A percentile compares a stretch with the other conserved stretches of the same genome.
phyloP scores from a whole-genome alignment of 805 yeast genomes.

The Kodamaea hsintzibuensis region DNA sequence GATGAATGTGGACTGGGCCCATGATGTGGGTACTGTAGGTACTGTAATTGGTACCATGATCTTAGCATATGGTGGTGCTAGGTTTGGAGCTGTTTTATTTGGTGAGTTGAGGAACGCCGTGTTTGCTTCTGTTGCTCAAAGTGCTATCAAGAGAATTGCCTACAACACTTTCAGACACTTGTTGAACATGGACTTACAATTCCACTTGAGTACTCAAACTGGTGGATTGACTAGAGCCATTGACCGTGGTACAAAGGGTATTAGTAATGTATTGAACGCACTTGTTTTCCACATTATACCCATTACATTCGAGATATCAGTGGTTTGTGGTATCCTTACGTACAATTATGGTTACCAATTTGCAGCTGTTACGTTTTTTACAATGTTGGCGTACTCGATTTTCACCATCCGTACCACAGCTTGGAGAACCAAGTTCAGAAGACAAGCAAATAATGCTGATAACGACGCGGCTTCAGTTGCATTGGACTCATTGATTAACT shows the following conservation, averaged over 20 bases:
- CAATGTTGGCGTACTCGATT: constrained; percentile 85
- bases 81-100: constrained; percentile 91
- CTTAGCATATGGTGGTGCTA: constrained; percentile 87
- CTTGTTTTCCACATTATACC: constrained; percentile 98
- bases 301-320: constrained; percentile 84
- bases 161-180: constrained; percentile 82
- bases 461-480: constrained; percentile 96
- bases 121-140: constrained; percentile 93
- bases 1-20: constrained; percentile 87
- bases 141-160: constrained; percentile 89
- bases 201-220: constrained; percentile 89
- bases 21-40: constrained; percentile 59
- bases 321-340: constrained; percentile 91
- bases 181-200: constrained; percentile 79
- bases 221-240: constrained; percentile 96
- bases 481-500: constrained; percentile 88
- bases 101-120: constrained; percentile 95
- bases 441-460: constrained; percentile 87
- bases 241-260: constrained; percentile 97
- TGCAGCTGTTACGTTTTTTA: constrained; percentile 83
- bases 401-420: constrained; percentile 93
- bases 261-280: constrained; percentile 86
- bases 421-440: constrained; percentile 92
- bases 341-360: constrained; percentile 87
- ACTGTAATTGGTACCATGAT: constrained; percentile 69